Percentiles rank a stretch among this genome's conserved stretches.
These are phyloP conservation scores for Cladosporium sp. DNA, from an alignment of 2,329 filamentous ascomycete genomes.

Conservation along the genomic window DNA sequence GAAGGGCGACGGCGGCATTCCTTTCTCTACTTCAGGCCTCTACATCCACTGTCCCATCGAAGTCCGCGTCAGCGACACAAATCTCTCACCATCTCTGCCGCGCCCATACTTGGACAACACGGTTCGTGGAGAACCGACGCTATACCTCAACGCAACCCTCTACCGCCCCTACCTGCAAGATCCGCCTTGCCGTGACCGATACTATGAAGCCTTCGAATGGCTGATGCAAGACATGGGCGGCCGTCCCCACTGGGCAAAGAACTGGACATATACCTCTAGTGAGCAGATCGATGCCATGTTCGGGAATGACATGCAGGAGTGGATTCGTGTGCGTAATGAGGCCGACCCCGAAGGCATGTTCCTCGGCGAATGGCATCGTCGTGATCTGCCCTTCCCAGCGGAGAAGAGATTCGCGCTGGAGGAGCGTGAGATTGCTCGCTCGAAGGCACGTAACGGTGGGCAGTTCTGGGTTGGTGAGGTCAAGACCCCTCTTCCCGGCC, in stretches of 20 bases:
- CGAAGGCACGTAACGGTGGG: slow-evolving; percentile 39
- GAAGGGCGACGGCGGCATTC: slow-evolving; percentile 64
- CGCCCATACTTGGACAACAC: slow-evolving; percentile 72
- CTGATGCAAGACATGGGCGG: slow-evolving; percentile 82
- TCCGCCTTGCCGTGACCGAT: slow-evolving; percentile 69
- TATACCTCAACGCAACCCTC: slow-evolving; percentile 87
- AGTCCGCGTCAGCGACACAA: slow-evolving; percentile 77
- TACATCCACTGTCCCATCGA: slow-evolving; percentile 90
- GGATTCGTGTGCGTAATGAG: slow-evolving; percentile 63
- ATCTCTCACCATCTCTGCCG: slow-evolving; percentile 39
- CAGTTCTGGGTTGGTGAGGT: slow-evolving; percentile 35
- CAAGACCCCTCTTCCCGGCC: neutral
- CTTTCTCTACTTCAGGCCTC: slow-evolving; percentile 71
- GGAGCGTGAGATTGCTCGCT: slow-evolving; percentile 38
- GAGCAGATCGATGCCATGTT: slow-evolving; percentile 65
- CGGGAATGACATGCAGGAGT: slow-evolving; percentile 61
- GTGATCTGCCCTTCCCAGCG: slow-evolving; percentile 52
- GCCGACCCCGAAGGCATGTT: slow-evolving; percentile 83
- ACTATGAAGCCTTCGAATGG: slow-evolving; percentile 88
- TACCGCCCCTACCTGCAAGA: slow-evolving; percentile 78
- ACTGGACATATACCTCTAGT: slow-evolving; percentile 62
- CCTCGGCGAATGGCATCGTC: slow-evolving; percentile 82
- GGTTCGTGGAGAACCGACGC: slow-evolving; percentile 61
- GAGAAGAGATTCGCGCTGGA: slow-evolving; percentile 34
- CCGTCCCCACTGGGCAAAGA: slow-evolving; percentile 89